Evolutionary conservation across 1,284 basidiomycete species (phyloP), one percentile per base, ranked within the genome.

Genomic region (Ustilago trichophora): DNA sequence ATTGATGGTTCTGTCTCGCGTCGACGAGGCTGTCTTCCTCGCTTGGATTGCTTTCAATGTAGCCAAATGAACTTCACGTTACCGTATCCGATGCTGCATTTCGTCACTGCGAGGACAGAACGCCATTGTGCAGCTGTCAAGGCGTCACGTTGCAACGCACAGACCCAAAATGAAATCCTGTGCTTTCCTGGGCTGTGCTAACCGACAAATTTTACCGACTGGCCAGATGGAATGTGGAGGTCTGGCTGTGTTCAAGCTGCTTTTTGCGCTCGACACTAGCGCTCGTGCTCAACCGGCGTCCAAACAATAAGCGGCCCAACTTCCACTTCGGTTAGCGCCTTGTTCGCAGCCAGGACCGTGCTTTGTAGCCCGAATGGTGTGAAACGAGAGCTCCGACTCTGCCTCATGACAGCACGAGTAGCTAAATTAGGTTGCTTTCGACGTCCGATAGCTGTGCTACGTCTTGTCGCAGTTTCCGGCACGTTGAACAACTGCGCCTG

Each of bases 221-320:
- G 32, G 34, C 13, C 15, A 31, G 22, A 16, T 33, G 49, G 56
- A 47, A 52, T 60, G 57, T 53, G 57, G 48, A 58, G 55, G 46
- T 38, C 48, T 43, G 34, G 18, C 37, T 11, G 25, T 47, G 42
- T 38, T 26, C 24, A 33, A 22, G 18, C 38, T 11, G 38, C 36
- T 6, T 10, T n/a, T n/a, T n/a, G n/a, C n/a, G n/a, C n/a, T n/a
- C n/a, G n/a, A n/a, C n/a, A n/a, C n/a, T n/a, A n/a, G n/a, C n/a
- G n/a, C n/a, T n/a, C n/a, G n/a, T n/a, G 31, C 42, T 15, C 21
- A 6, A 43, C 27, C 16, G 29, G 27, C 29, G 25, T 27, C n/a
- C 25, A 16, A 10, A n/a, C n/a, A n/a, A n/a, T n/a, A n/a, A n/a
- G n/a, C n/a, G n/a, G n/a, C n/a, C n/a, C n/a, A 32, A 15, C 45